Conservation (phyloP, 305 asterid genomes). For the Fraxinus floribunda region DNA sequence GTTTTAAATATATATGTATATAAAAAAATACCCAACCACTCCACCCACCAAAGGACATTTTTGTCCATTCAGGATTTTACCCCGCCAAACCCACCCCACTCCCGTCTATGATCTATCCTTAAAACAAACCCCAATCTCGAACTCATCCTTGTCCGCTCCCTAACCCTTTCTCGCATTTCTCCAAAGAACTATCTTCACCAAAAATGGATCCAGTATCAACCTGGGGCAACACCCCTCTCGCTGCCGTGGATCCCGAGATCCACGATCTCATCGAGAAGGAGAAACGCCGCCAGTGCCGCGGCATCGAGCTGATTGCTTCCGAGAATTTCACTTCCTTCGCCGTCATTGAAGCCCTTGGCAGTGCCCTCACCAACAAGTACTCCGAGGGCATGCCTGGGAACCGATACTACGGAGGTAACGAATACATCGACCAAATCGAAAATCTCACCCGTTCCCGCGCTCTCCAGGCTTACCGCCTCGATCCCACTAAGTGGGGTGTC, state of each 20-base stretch:
- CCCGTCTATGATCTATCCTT: not conserved
- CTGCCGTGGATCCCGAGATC: conserved; percentile 83
- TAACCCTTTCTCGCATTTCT: conserved; percentile 1
- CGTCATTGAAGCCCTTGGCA: conserved; percentile 90
- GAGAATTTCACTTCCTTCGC: conserved; percentile 97
- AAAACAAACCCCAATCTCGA: conserved; percentile 18
- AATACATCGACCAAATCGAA: conserved; percentile 85
- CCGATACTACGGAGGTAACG: conserved; percentile 96
- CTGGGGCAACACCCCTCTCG: conserved; percentile 78
- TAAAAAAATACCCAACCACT: not conserved
- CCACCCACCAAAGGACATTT: conserved; percentile 27
- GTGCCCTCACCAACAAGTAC: conserved; percentile 89
- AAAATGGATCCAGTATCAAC: conserved; percentile 59
- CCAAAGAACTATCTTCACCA: not conserved
- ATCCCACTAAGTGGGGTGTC: conserved; percentile 93
- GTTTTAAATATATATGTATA: no score
- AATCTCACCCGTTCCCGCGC: conserved; percentile 86
- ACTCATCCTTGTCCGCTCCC: not conserved
- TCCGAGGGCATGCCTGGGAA: conserved; percentile 95
- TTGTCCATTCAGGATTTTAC: conserved; percentile 18
- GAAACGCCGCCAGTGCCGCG: conserved; percentile 89
- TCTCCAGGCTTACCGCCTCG: conserved; percentile 76
- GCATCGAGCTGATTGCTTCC: conserved; percentile 94
- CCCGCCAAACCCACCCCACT: not conserved
- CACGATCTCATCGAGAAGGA: conserved; percentile 90